Evolutionary conservation across 2,329 filamentous ascomycete species (phyloP), one percentile per base, ranked within the genome.

Genomic region (Neofusicoccum laricinum): DNA sequence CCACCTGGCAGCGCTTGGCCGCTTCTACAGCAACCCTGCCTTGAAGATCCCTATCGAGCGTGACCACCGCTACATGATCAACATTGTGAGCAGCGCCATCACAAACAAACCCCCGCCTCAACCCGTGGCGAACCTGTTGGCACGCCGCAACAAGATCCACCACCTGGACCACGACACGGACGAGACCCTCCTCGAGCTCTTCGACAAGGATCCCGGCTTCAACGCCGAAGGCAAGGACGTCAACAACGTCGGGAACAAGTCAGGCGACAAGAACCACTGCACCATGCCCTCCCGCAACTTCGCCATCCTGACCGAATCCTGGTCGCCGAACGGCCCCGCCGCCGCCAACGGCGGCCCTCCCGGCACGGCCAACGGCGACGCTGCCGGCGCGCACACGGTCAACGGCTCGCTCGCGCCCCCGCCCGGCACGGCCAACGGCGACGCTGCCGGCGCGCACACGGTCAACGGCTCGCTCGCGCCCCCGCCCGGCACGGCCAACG

Each of bases 271-370:
- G 73, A 97, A 97, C 77, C 85, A 91, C 68, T 90, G 92, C 67
- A 97, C 93, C 11, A 97, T 97, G 87, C 86, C 87, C 1, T 86
- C 83, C 58, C 81, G 87, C 62, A 88, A 89, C 74, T 88, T 86
- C 71, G 86, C 86, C 64, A 86, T 85, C 72, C 85, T 89, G 74
- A 82, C 82, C 49, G 86, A 89, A 69, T 80, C 78, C 14, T 72
- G 76, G 66, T 71, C 58, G 50, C 74, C 66, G 66, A 64, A 68
- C 50, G 68, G 65, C 36, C 34, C 34, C 63, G 15, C 15, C 65
- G n/a, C 34, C 63, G 15, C 15, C 65, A 19, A 32, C 69, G 30
- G 14, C 48, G 6, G 38, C 50, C 11, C 17, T 25, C 32, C 71
- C 69, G 71, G 70, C 68, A 67, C 71, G 14, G 63, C 68, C 61